phyloP scores from a whole-genome alignment of 805 yeast genomes.

The Metschnikowia picachoensis region DNA sequence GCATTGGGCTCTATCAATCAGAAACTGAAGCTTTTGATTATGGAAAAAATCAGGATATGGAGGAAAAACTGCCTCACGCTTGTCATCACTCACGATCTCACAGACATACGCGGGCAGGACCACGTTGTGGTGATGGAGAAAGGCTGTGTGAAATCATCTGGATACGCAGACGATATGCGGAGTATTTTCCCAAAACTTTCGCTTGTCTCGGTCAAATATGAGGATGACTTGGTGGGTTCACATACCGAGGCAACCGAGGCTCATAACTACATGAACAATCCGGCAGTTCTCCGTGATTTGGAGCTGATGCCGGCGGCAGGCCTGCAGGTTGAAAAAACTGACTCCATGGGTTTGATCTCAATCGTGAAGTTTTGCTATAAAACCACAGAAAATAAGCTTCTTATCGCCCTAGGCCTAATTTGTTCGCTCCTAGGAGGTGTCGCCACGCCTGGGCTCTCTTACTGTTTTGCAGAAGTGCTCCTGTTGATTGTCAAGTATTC shows the following conservation, averaged over 20 bases:
- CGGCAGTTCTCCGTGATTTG: slow-evolving; percentile 23
- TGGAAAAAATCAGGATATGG: slow-evolving; percentile 53
- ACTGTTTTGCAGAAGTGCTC: slow-evolving; percentile 65
- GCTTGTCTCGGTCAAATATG: not conserved
- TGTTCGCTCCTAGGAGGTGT: slow-evolving; percentile 56
- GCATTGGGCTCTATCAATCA: slow-evolving; percentile 78
- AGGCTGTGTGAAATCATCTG: slow-evolving; percentile 37
- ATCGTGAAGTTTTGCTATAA: slow-evolving; percentile 25
- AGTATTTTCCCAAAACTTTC: not conserved
- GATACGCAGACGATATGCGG: slow-evolving; percentile 3
- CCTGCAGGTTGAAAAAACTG: slow-evolving; percentile 13
- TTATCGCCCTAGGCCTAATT: slow-evolving; percentile 48
- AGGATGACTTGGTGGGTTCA: not conserved
- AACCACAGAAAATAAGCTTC: slow-evolving; percentile 19
- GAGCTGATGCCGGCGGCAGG: slow-evolving; percentile 11
- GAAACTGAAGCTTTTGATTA: slow-evolving; percentile 40
- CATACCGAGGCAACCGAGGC: not conserved
- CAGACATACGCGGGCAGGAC: slow-evolving; percentile 55
- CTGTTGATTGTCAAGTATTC: slow-evolving; percentile 41
- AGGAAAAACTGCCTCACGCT: slow-evolving; percentile 72
- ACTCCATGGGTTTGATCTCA: slow-evolving; percentile 18
- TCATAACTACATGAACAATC: slow-evolving; percentile 20
- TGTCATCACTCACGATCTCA: slow-evolving; percentile 72
- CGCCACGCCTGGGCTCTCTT: slow-evolving; percentile 75
- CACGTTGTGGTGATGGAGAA: slow-evolving; percentile 53